Base-by-base conservation (phyloP, 768 basidiomycete species). In the Boletus rubroflammeus region DNA sequence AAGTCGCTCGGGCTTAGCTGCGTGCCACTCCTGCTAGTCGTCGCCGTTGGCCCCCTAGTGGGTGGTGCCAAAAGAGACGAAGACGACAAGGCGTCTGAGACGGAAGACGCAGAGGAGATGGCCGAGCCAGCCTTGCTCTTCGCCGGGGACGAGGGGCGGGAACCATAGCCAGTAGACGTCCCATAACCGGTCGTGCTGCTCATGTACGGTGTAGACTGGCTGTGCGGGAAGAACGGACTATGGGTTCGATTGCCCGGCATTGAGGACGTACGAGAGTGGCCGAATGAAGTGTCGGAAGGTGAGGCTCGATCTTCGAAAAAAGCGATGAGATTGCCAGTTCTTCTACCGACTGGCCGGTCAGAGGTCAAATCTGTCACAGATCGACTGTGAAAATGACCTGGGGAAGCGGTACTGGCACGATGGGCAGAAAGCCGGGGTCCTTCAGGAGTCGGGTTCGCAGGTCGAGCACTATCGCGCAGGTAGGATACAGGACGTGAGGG, bases 291-390 rank as follows among this genome's bases (percentile, higher is more conserved):
- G 2, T 73, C 65, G 2, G 75, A 71, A 21, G 75, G 75, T 29
- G 71, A 70, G 17, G 79, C 73, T 53, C 74, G 76, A 54, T 80
- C 77, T 57, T 85, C 90, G 55, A 90, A 92, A 28, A 85, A 81
- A 0, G 89, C 88, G 36, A 88, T 86, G 46, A 92, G 78, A 51
- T 88, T 84, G 14, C 78, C 85, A 0, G 87, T 77, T 15, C 86
- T 81, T 34, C 84, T 67, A n/a, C 72, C 70, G 26, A 56, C 75
- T 2, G 78, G 81, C 9, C 73, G 71, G 47, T 76, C 79, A 13
- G 75, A 66, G 10, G 68, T 72, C 2, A 84, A 75, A 45, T 89
- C 87, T 0, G 86, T 86, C 1, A 77, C 75, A 17, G 83, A 73
- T 32, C 86, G 79, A 9, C 73, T 73, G 63, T 88, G 85, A 17